A percentile compares a stretch with the other conserved stretches of the same genome.
These are phyloP conservation scores for Trichoderma atrobrunneum DNA, from an alignment of 2,329 filamentous ascomycete genomes.

Conservation along the genomic window DNA sequence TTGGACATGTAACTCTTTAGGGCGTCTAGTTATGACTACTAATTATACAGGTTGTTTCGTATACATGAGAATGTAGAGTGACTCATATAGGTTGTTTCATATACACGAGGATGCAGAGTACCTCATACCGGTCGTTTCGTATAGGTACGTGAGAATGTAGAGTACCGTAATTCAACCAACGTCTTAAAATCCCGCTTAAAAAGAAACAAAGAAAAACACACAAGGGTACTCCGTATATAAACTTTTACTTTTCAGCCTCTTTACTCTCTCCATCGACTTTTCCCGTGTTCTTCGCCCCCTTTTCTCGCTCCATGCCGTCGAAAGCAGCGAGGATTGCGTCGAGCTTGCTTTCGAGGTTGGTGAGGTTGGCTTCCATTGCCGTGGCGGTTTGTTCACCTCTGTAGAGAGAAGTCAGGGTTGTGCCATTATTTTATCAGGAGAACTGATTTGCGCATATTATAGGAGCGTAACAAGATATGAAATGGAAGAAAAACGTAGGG, in stretches of 20 bases:
- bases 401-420: neutral
- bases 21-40: neutral
- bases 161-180: neutral
- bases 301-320: slow-evolving; percentile 30
- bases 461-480: no score
- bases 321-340: slow-evolving; percentile 52
- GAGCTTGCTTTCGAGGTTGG: slow-evolving; percentile 52
- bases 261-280: neutral
- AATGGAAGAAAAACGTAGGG: no score
- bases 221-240: neutral
- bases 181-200: neutral
- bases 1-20: neutral
- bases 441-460: no score
- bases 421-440: neutral
- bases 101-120: neutral
- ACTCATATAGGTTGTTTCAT: neutral
- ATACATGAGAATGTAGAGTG: no score
- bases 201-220: neutral
- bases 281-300: neutral
- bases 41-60: neutral
- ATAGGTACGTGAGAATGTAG: neutral
- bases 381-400: slow-evolving; percentile 56
- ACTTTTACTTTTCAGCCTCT: slow-evolving; percentile 3
- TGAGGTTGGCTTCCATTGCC: slow-evolving; percentile 52
- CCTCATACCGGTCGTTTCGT: neutral